Conservation (phyloP, 1,284 basidiomycete species). For the Puccinia polysora region DNA sequence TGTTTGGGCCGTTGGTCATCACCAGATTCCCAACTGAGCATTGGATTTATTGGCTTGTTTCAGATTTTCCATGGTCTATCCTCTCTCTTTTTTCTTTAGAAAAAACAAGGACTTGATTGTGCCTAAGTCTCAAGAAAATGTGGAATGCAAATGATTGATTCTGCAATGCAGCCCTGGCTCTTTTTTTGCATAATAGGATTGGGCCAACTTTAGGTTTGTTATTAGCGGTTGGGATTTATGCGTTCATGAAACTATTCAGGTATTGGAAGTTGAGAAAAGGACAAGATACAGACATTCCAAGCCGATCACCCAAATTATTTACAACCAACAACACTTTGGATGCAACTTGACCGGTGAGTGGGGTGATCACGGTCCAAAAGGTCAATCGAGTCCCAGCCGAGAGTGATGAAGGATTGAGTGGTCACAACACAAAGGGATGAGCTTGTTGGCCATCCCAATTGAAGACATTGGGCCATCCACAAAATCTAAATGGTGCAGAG, state of each 20-base stretch:
- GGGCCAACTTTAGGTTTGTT: conserved; percentile 34
- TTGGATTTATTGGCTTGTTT: conserved; percentile 41
- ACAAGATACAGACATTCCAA: conserved; percentile 38
- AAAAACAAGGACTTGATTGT: neutral
- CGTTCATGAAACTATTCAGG: conserved; percentile 28
- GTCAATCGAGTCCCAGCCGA: too few relatives aligned
- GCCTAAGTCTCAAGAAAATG: too few relatives aligned
- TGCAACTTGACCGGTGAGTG: too few relatives aligned
- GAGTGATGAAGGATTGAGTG: too few relatives aligned
- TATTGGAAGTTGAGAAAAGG: conserved; percentile 36
- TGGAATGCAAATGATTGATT: neutral
- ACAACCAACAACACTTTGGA: too few relatives aligned
- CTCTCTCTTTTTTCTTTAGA: neutral
- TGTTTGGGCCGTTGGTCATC: conserved; percentile 34
- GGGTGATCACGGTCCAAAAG: too few relatives aligned
- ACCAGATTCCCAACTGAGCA: conserved; percentile 34
- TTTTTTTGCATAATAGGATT: conserved; percentile 3
- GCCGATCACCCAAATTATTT: conserved; percentile 40
- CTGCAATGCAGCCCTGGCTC: neutral
- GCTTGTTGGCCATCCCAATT: too few relatives aligned
- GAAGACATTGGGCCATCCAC: too few relatives aligned
- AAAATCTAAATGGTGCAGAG: too few relatives aligned
- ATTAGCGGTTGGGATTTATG: conserved; percentile 33
- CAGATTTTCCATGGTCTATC: neutral
- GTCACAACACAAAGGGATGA: too few relatives aligned